phyloP scores from a whole-genome alignment of 495 filamentous ascomycete genomes.

The Penicillium verhagenii region DNA sequence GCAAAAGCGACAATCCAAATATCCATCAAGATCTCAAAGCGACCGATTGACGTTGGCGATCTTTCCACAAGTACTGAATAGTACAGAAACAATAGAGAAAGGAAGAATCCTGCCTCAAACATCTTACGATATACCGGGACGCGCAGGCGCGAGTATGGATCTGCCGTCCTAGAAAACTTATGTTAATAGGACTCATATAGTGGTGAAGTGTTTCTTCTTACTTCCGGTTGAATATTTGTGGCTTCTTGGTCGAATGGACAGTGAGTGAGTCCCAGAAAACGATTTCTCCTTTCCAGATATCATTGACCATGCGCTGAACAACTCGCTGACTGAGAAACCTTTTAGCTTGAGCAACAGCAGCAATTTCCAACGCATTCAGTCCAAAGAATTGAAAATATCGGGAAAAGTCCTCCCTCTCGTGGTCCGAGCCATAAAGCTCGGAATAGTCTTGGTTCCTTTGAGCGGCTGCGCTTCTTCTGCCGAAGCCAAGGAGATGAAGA shows the following conservation, averaged over 20 bases:
- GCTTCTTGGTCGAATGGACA: constrained; percentile 73
- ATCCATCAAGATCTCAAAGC: constrained; percentile 54
- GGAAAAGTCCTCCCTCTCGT: constrained; percentile 42
- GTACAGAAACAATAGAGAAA: constrained; percentile 76
- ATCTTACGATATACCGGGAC: constrained; percentile 91
- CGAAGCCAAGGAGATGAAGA: constrained; percentile 17
- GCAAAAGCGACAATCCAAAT: constrained; percentile 81
- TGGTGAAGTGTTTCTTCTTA: constrained; percentile 16
- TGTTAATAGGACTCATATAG: constrained; percentile 6
- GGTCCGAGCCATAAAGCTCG: constrained; percentile 8
- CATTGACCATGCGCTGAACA: constrained; percentile 83
- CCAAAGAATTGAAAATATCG: constrained; percentile 68
- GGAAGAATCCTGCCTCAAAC: constrained; percentile 86
- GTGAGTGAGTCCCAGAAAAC: constrained; percentile 87
- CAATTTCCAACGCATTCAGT: constrained; percentile 87
- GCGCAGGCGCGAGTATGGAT: constrained; percentile 79
- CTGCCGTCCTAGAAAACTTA: constrained; percentile 52
- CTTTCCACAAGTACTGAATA: constrained; percentile 76
- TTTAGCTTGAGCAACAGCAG: constrained; percentile 84
- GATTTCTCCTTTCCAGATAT: constrained; percentile 90
- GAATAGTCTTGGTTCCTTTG: not conserved
- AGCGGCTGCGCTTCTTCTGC: constrained; percentile 2
- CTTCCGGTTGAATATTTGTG: constrained; percentile 75
- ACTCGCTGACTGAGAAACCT: constrained; percentile 82
- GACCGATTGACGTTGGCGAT: constrained; percentile 46